phyloP scores from a whole-genome alignment of 768 basidiomycete species.

The Exsudoporus frostii region DNA sequence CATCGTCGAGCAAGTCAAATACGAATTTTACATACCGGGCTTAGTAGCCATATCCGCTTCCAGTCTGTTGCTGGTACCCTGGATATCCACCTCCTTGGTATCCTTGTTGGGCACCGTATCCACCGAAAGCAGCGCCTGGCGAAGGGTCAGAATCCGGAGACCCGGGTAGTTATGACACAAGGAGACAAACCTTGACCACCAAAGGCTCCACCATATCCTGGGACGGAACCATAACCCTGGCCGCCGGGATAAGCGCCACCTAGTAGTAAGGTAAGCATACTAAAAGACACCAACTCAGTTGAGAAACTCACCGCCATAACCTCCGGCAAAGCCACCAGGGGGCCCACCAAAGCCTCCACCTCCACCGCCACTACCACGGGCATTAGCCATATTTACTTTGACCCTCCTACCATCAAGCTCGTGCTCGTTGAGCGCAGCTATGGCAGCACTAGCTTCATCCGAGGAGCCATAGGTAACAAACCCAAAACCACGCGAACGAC shows the following conservation, averaged over 20 bases:
- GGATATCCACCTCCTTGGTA: slow-evolving; percentile 23
- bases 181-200: slow-evolving; percentile 9
- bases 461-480: slow-evolving; percentile 75
- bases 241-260: slow-evolving; percentile 31
- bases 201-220: slow-evolving; percentile 27
- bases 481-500: slow-evolving; percentile 95
- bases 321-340: slow-evolving; percentile 33
- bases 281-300: background rate
- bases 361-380: slow-evolving; percentile 58
- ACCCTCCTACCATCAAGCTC: slow-evolving; percentile 92
- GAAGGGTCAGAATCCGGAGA: background rate
- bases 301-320: slow-evolving; percentile 20
- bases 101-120: slow-evolving; percentile 19
- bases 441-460: slow-evolving; percentile 76
- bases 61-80: slow-evolving; percentile 26
- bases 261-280: slow-evolving; percentile 17
- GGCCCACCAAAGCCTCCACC: slow-evolving; percentile 27
- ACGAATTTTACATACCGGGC: background rate
- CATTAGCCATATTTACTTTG: slow-evolving; percentile 83
- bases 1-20: too few relatives aligned
- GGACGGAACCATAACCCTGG: slow-evolving; percentile 18
- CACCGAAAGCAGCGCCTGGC: slow-evolving; percentile 9
- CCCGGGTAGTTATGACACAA: background rate
- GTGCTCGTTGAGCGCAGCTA: slow-evolving; percentile 75
- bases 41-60: slow-evolving; percentile 30